Percentiles rank a stretch among this genome's conserved stretches.
Conservation (phyloP, 2,329 filamentous ascomycete genomes). For the Fusarium metavorans region DNA sequence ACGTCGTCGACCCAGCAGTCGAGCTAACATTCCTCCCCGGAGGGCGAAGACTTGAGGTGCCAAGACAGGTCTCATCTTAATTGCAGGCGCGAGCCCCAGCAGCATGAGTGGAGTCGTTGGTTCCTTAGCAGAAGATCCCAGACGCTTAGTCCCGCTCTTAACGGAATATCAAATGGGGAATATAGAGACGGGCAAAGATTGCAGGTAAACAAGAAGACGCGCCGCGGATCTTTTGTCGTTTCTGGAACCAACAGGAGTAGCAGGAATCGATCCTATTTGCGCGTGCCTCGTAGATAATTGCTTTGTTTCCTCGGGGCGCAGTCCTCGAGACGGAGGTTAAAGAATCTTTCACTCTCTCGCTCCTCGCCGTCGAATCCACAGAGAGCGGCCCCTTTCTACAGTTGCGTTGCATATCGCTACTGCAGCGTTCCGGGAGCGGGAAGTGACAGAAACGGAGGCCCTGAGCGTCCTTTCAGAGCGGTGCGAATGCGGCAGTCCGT, state of each 20-base stretch:
- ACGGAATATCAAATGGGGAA: slow-evolving; percentile 1
- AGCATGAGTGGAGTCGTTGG: slow-evolving; percentile 31
- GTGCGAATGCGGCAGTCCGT: slow-evolving; percentile 26
- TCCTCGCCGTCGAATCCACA: background rate
- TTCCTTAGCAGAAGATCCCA: slow-evolving; percentile 20
- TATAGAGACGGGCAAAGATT: background rate
- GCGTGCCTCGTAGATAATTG: slow-evolving; percentile 1
- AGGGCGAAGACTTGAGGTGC: slow-evolving; percentile 30
- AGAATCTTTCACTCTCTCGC: background rate
- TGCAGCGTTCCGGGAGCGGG: slow-evolving; percentile 38
- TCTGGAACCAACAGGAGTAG: background rate
- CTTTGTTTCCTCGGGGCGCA: slow-evolving; percentile 4
- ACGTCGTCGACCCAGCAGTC: slow-evolving; percentile 6
- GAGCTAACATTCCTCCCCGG: slow-evolving; percentile 44
- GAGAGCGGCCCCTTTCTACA: slow-evolving; percentile 31
- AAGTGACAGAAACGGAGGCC: slow-evolving; percentile 35
- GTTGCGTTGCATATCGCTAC: slow-evolving; percentile 39
- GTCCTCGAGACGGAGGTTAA: background rate
- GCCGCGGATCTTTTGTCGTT: background rate
- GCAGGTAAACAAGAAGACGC: slow-evolving; percentile 15
- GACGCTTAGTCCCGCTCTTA: slow-evolving; percentile 10
- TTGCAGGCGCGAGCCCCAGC: slow-evolving; percentile 33
- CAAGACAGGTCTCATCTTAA: slow-evolving; percentile 47
- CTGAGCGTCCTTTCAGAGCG: slow-evolving; percentile 24
- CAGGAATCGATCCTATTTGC: background rate